These are phyloP conservation scores for Trifolium dubium DNA, from an alignment of 306 rosid species.

Conservation along the genomic window DNA sequence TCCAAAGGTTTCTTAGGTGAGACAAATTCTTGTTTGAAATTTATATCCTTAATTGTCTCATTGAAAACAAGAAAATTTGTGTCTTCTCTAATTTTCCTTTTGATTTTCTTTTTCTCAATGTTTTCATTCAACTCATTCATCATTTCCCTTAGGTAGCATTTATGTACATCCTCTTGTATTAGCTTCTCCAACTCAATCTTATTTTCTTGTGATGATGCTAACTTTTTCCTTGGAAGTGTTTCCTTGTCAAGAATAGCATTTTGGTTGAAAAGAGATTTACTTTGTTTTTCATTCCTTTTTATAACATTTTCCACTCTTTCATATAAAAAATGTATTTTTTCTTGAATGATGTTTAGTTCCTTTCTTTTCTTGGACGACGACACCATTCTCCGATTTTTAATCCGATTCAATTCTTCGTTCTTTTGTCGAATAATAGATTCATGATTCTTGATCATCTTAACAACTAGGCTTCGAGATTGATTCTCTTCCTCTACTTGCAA, in stretches of 20 bases:
- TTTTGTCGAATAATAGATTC: conserved; percentile 64
- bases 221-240: conserved; percentile 25
- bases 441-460: conserved; percentile 74
- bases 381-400: conserved; percentile 43
- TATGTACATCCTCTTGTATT: conserved; percentile 44
- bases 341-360: conserved; percentile 45
- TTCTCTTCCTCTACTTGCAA: conserved; percentile 36
- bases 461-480: conserved; percentile 53
- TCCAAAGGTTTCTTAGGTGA: conserved; percentile 23
- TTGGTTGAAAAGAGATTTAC: conserved; percentile 28
- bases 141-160: conserved; percentile 42
- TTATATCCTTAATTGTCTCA: conserved; percentile 40
- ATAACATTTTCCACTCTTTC: conserved; percentile 54
- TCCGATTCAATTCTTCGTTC: conserved; percentile 59
- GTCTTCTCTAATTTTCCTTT: conserved; percentile 56
- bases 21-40: conserved; percentile 32
- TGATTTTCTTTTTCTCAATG: conserved; percentile 43
- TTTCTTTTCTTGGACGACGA: conserved; percentile 47
- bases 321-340: conserved; percentile 47
- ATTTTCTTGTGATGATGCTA: conserved; percentile 8
- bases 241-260: conserved; percentile 20
- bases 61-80: conserved; percentile 42
- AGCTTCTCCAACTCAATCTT: conserved; percentile 50
- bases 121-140: conserved; percentile 54
- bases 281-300: conserved; percentile 46